Evolutionary conservation across 2,329 filamentous ascomycete species (phyloP), one percentile per base, ranked within the genome.

Genomic region (Fusarium nematophilum): DNA sequence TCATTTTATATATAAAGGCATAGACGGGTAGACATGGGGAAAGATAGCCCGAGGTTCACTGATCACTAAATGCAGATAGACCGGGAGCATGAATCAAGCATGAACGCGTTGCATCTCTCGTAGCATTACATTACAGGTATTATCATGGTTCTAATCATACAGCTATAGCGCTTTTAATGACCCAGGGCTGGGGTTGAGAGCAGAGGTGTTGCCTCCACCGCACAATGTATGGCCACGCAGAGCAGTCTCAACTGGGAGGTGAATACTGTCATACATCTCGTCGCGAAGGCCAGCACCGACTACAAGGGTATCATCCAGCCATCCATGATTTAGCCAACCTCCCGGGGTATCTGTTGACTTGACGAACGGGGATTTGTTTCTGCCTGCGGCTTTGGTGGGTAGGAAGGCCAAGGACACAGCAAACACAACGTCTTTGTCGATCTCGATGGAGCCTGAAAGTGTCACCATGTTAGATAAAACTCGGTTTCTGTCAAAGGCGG

Each of bases 141-240:
- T n/a, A n/a, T n/a, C n/a, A n/a, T n/a, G n/a, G n/a, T n/a, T n/a
- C n/a, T n/a, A n/a, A n/a, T n/a, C n/a, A n/a, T n/a, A n/a, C n/a
- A n/a, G n/a, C n/a, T n/a, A n/a, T n/a, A n/a, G n/a, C n/a, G n/a
- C n/a, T n/a, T n/a, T n/a, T n/a, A n/a, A n/a, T n/a, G n/a, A n/a
- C n/a, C n/a, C n/a, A n/a, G n/a, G n/a, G n/a, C n/a, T n/a, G n/a
- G n/a, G n/a, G n/a, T n/a, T n/a, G n/a, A n/a, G n/a, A n/a, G n/a
- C n/a, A n/a, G n/a, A n/a, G n/a, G n/a, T n/a, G n/a, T n/a, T n/a
- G n/a, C n/a, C n/a, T n/a, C n/a, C n/a, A n/a, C n/a, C n/a, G n/a
- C n/a, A n/a, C n/a, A n/a, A n/a, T n/a, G n/a, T n/a, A n/a, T 72
- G n/a, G 30, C 42, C 27, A 6, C 25, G 31, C 8, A 47, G 17